Base-by-base conservation (phyloP, 2,329 filamentous ascomycete genomes). In the Neofusicoccum laricinum region DNA sequence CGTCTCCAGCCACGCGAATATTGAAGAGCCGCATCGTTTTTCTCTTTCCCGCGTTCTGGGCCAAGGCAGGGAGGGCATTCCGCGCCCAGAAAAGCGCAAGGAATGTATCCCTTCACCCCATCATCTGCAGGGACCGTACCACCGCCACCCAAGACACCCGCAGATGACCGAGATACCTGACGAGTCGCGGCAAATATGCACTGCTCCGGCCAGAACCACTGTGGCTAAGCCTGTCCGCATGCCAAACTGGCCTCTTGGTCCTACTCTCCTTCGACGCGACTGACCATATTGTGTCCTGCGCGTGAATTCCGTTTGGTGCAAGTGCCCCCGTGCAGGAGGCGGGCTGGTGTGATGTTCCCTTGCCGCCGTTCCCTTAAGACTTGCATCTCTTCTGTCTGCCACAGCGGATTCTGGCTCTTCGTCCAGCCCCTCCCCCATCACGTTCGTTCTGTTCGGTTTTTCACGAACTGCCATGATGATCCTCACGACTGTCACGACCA, bases 31-130 rank as follows among this genome's bases (percentile, higher is more conserved):
- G 55, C 41, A 59, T 15, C 17, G 41, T 38, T 38, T 38, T 51
- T 32, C 61, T 21, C 38, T 53, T 36, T 51, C 46, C 30, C 41
- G 38, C 40, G 48, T 45, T 53, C 48, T 45, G 19, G 48, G 48
- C 30, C 19, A 38, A 36, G 55, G 55, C 55, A 59, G 55, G 55
- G 55, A 46, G 61, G 12, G 21, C 61, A 63, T 63, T 63, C 61
- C 61, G 50, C 17, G 40, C 38, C 21, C 30, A 11, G 17, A 53
- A n/a, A 36, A 36, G 36, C 53, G 38, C 48, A 53, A 63, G 41
- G 61, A 63, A 63, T 63, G 61, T 63, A 53, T 63, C 61, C 55
- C 55, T 53, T 51, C 34, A 38, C 25, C 61, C 36, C 48, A 63
- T 43, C 32, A 51, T 53, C 48, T 53, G 61, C 61, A 63, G 61